Evolutionary conservation across 768 basidiomycete genomes (phyloP).

Genomic region (Leccinellum rugosiceps): DNA sequence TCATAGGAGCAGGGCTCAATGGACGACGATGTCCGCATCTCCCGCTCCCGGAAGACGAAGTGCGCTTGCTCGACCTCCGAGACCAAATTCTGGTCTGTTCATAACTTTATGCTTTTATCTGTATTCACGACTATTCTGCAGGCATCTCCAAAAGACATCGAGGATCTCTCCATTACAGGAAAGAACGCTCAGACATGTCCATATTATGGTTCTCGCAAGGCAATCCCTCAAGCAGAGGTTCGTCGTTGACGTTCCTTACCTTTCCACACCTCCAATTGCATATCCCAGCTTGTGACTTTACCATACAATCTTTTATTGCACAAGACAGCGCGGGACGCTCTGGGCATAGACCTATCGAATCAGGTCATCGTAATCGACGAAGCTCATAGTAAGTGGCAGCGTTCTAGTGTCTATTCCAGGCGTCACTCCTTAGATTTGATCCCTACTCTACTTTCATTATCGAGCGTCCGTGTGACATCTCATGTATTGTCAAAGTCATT

Average conservation of each 20-base stretch:
- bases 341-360: slow-evolving; percentile 80
- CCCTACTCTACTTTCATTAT: slow-evolving; percentile 83
- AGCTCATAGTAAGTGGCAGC: slow-evolving; percentile 76
- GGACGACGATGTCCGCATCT: slow-evolving; percentile 74
- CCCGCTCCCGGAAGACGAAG: slow-evolving; percentile 67
- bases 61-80: slow-evolving; percentile 72
- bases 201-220: slow-evolving; percentile 87
- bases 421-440: slow-evolving; percentile 64
- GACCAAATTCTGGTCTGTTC: slow-evolving; percentile 74
- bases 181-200: slow-evolving; percentile 72
- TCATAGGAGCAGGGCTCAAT: slow-evolving; percentile 46
- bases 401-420: neutral
- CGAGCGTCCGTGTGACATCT: slow-evolving; percentile 64
- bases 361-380: slow-evolving; percentile 94
- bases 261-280: neutral
- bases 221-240: slow-evolving; percentile 90
- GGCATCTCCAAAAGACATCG: slow-evolving; percentile 92
- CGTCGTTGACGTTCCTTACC: slow-evolving; percentile 7
- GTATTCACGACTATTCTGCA: slow-evolving; percentile 27
- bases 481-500: slow-evolving; percentile 57
- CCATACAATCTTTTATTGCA: slow-evolving; percentile 93
- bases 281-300: slow-evolving; percentile 72
- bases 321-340: slow-evolving; percentile 76
- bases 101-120: neutral
- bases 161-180: slow-evolving; percentile 80